Evolutionary conservation across 176 grass and related monocot species (phyloP).

Genomic region (Melocanna baccifera): DNA sequence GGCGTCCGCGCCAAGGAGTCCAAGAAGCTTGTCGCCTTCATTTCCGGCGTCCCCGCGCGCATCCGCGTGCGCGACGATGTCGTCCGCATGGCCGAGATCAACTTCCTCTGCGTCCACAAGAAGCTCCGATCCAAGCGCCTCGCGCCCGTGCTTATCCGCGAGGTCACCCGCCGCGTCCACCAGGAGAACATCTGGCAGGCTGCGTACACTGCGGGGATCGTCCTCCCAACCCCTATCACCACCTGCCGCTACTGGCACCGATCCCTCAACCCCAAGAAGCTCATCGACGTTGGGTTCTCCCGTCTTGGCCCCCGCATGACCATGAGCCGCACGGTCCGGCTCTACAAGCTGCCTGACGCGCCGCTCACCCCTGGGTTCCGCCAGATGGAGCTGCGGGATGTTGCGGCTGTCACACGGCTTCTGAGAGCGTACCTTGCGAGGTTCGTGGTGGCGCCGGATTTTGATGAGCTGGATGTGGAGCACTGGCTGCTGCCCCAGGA

Average conservation of each 20-base stretch:
- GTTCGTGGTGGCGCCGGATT: constrained; percentile 80
- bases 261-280: constrained; percentile 91
- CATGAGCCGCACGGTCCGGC: constrained; percentile 90
- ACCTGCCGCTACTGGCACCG: constrained; percentile 98
- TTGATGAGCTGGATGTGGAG: constrained; percentile 95
- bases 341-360: constrained; percentile 85
- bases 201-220: constrained; percentile 85
- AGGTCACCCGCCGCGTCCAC: constrained; percentile 92
- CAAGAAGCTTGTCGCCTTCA: constrained; percentile 93
- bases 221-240: constrained; percentile 91
- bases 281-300: constrained; percentile 95
- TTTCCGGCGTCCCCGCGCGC: constrained; percentile 86
- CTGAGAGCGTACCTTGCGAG: constrained; percentile 68
- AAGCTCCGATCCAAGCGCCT: constrained; percentile 99
- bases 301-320: constrained; percentile 90
- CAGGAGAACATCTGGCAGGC: constrained; percentile 99
- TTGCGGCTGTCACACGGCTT: constrained; percentile 75
- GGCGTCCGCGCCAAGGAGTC: constrained; percentile 87
- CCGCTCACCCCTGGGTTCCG: constrained; percentile 86
- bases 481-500: constrained; percentile 88
- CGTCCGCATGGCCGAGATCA: constrained; percentile 97
- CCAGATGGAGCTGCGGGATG: constrained; percentile 86
- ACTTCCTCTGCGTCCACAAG: constrained; percentile 99
- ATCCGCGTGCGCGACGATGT: constrained; percentile 75
- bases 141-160: constrained; percentile 93